Conservation (phyloP, 129 eudicot genomes). For the Daucus carota region DNA sequence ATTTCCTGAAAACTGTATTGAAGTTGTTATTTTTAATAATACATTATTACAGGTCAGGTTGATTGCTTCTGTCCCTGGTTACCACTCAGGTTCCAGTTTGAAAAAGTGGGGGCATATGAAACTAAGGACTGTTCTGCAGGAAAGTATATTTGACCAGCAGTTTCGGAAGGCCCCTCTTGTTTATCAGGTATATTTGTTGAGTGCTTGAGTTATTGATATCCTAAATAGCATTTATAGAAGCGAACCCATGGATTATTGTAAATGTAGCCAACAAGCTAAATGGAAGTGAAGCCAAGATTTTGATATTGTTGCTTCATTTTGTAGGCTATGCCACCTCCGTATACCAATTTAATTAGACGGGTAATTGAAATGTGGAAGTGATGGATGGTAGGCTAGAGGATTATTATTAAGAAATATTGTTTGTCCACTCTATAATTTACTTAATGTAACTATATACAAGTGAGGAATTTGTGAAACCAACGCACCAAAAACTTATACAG, state of each 20-base stretch:
- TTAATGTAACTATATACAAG: not conserved
- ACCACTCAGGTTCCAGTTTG: slow-evolving; percentile 75
- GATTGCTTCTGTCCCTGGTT: slow-evolving; percentile 95
- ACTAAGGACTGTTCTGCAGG: slow-evolving; percentile 69
- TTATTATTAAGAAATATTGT: not conserved
- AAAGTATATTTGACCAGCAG: slow-evolving; percentile 56
- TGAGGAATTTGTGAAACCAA: slow-evolving; percentile 1
- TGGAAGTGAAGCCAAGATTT: not conserved
- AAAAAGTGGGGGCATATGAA: slow-evolving; percentile 99
- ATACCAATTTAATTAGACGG: not conserved
- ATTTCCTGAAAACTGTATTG: not conserved
- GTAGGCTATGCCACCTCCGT: not conserved
- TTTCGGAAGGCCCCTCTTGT: slow-evolving; percentile 77
- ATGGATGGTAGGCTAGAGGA: not conserved
- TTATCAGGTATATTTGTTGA: slow-evolving; percentile 58
- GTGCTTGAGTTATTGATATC: not conserved
- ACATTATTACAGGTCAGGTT: slow-evolving; percentile 66
- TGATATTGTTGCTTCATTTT: not conserved
- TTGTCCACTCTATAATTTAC: not conserved
- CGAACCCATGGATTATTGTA: not conserved
- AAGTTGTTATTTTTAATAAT: not conserved
- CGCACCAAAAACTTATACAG: not conserved
- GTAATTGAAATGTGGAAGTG: not conserved
- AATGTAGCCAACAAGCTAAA: not conserved
- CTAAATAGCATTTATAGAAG: not conserved